These are phyloP conservation scores for Achaetomiella virescens DNA, from an alignment of 495 filamentous ascomycete genomes.

Conservation along the genomic window DNA sequence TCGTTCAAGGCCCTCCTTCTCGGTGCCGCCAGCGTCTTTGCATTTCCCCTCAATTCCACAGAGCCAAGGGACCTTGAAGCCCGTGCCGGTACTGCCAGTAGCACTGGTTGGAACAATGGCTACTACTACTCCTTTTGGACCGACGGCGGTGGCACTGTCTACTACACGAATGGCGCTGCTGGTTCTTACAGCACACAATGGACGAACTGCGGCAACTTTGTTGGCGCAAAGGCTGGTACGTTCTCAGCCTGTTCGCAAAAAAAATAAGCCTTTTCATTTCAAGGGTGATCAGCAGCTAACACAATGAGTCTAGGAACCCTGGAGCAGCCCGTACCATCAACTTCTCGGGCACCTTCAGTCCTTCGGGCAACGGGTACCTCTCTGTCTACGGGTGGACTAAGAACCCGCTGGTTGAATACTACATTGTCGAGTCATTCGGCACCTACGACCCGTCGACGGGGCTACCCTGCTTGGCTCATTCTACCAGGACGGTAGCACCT, in stretches of 20 bases:
- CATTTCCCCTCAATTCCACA: slow-evolving; percentile 12
- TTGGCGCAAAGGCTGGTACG: slow-evolving; percentile 53
- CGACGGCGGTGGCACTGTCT: slow-evolving; percentile 46
- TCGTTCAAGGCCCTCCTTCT: slow-evolving; percentile 18
- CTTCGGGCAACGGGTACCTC: slow-evolving; percentile 37
- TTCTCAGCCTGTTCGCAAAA: too few species aligned
- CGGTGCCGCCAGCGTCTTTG: slow-evolving; percentile 9
- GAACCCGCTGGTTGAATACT: slow-evolving; percentile 55
- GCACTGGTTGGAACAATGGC: not conserved
- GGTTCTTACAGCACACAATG: slow-evolving; percentile 51
- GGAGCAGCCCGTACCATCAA: slow-evolving; percentile 45
- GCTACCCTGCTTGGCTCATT: slow-evolving; percentile 48
- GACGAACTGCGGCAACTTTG: slow-evolving; percentile 50
- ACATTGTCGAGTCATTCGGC: slow-evolving; percentile 52
- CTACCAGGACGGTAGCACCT: slow-evolving; percentile 51
- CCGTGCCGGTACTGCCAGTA: slow-evolving; percentile 13
- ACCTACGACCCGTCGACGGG: slow-evolving; percentile 50
- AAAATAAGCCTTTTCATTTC: too few species aligned
- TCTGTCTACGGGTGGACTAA: slow-evolving; percentile 56
- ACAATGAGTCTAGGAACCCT: too few species aligned
- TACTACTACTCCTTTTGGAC: slow-evolving; percentile 48
- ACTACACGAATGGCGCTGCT: slow-evolving; percentile 49
- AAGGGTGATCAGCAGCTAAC: slow-evolving; percentile 44
- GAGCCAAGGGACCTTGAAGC: slow-evolving; percentile 27
- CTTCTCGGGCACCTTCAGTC: slow-evolving; percentile 41